A percentile compares a stretch with the other conserved stretches of the same genome.
These are phyloP conservation scores for Candida oleophila DNA, from an alignment of 805 yeast genomes.

Conservation along the genomic window DNA sequence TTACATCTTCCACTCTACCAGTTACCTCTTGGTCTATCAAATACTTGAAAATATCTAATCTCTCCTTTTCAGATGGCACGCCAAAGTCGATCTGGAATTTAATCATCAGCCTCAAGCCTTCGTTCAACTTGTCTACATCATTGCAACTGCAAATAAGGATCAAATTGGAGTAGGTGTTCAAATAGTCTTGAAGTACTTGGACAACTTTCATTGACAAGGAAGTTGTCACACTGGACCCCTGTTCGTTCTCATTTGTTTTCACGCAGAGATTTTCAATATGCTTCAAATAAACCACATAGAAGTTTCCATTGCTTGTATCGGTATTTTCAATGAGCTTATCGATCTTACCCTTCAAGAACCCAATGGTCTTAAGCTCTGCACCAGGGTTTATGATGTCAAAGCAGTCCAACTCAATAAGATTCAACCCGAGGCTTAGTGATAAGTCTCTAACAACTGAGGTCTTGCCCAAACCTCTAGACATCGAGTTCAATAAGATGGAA, in stretches of 20 bases:
- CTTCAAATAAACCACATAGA: conserved; percentile 53
- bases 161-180: conserved; percentile 40
- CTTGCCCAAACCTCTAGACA: conserved; percentile 79
- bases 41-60: conserved; percentile 59
- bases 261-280: conserved; percentile 79
- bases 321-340: conserved; percentile 51
- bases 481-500: conserved; percentile 63
- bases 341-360: conserved; percentile 69
- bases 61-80: conserved; percentile 78
- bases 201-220: conserved; percentile 54
- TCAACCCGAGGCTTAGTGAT: conserved; percentile 60
- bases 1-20: conserved; percentile 1
- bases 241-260: conserved; percentile 59
- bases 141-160: conserved; percentile 64
- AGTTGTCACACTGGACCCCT: conserved; percentile 37
- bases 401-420: conserved; percentile 68
- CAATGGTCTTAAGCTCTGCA: conserved; percentile 76
- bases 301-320: conserved; percentile 17
- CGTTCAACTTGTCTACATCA: conserved; percentile 68
- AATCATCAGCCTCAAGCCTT: conserved; percentile 61
- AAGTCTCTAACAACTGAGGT: conserved; percentile 56
- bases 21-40: conserved; percentile 30
- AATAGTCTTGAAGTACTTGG: conserved; percentile 56
- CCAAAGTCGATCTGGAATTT: conserved; percentile 75
- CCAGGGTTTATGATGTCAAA: conserved; percentile 65